Conservation (phyloP, 2,329 filamentous ascomycete species). For the Domatiomyces catenatus region DNA sequence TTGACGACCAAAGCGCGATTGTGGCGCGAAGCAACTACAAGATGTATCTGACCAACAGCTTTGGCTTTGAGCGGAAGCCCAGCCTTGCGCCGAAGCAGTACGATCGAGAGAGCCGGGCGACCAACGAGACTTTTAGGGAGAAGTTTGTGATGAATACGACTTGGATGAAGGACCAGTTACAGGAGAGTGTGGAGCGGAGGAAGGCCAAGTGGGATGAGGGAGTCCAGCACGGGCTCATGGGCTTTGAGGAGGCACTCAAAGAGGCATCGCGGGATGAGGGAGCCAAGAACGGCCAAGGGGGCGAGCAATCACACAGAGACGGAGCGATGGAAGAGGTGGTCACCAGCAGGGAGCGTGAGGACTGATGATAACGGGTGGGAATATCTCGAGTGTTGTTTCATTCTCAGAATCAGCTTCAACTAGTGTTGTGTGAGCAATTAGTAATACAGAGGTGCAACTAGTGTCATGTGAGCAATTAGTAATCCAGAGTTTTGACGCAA, state of each 20-base stretch:
- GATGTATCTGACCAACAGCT: constrained; percentile 55
- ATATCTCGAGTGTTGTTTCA: neutral
- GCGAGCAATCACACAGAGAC: neutral
- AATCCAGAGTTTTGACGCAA: neutral
- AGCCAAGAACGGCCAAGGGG: neutral
- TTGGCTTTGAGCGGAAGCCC: constrained; percentile 39
- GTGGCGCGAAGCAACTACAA: constrained; percentile 67
- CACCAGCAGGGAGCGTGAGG: neutral
- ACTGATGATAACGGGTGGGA: neutral
- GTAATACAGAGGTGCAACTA: too few relatives aligned
- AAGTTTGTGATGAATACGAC: constrained; percentile 38
- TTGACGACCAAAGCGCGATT: constrained; percentile 54
- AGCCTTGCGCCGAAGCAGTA: constrained; percentile 16
- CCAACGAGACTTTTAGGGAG: constrained; percentile 34
- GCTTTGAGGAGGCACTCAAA: neutral
- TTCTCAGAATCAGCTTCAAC: too few relatives aligned
- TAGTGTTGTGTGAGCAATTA: too few relatives aligned
- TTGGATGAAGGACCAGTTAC: constrained; percentile 36
- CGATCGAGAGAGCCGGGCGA: constrained; percentile 23
- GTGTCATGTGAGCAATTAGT: too few relatives aligned
- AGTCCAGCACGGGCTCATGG: neutral
- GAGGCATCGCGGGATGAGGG: neutral
- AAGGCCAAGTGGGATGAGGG: constrained; percentile 13
- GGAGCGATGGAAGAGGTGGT: neutral
- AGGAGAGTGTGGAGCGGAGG: constrained; percentile 31